These are phyloP conservation scores for Phytophthora capsici DNA, from an alignment of 352 stramenopile species.

Conservation along the genomic window DNA sequence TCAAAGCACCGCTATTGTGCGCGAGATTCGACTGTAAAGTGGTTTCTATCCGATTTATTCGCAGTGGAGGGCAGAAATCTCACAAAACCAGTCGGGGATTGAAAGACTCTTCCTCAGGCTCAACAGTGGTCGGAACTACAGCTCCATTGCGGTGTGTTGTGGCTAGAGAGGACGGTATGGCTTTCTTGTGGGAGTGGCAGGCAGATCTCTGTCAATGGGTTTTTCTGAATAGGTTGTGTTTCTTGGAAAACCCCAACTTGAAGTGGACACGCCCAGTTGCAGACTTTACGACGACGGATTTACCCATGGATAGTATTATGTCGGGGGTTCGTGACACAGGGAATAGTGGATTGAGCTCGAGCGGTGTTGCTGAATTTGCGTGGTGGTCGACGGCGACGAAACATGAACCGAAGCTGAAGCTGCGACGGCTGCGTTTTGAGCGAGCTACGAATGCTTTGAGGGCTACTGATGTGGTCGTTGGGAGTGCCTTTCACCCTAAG, in stretches of 20 bases:
- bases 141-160: slow-evolving; percentile 71
- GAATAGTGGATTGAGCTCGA: slow-evolving; percentile 15
- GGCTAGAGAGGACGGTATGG: slow-evolving; percentile 78
- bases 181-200: slow-evolving; percentile 88
- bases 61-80: slow-evolving; percentile 27
- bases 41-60: slow-evolving; percentile 68
- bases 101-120: slow-evolving; percentile 13
- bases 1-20: slow-evolving; percentile 74
- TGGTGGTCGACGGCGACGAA: slow-evolving; percentile 82
- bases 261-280: slow-evolving; percentile 77
- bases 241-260: slow-evolving; percentile 85
- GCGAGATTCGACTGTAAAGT: slow-evolving; percentile 77
- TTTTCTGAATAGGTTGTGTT: slow-evolving; percentile 84
- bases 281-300: slow-evolving; percentile 58
- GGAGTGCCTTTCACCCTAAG: slow-evolving; percentile 54
- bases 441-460: slow-evolving; percentile 71
- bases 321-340: neutral
- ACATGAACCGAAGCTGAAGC: slow-evolving; percentile 64
- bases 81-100: slow-evolving; percentile 6
- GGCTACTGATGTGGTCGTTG: slow-evolving; percentile 75
- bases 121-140: slow-evolving; percentile 17
- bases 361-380: slow-evolving; percentile 59
- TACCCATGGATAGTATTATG: slow-evolving; percentile 33
- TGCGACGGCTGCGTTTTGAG: slow-evolving; percentile 78
- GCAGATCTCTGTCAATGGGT: slow-evolving; percentile 80